Evolutionary conservation across 2,329 filamentous ascomycete genomes (phyloP).

Genomic region (Phaeophleospora eucalypticola): DNA sequence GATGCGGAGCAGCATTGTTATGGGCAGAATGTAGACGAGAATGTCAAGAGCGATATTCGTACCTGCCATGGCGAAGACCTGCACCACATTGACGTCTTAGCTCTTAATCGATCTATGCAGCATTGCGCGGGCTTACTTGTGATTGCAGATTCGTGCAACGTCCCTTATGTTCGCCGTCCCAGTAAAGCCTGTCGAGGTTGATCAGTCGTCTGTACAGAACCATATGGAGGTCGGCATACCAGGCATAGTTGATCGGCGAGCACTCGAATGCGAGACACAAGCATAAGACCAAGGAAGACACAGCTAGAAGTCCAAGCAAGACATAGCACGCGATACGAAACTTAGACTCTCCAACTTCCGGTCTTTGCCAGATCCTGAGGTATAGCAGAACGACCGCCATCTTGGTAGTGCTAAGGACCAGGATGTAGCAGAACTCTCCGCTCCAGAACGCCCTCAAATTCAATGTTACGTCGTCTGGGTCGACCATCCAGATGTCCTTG

Average conservation of each 20-base stretch:
- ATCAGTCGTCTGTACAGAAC: too few relatives aligned
- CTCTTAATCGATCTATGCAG: background rate
- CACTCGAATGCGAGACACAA: slow-evolving; percentile 14
- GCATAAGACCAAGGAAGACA: slow-evolving; percentile 2
- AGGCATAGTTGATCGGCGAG: slow-evolving; percentile 8
- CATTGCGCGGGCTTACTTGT: background rate
- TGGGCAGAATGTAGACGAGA: slow-evolving; percentile 10
- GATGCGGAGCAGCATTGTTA: slow-evolving; percentile 10
- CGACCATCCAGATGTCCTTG: slow-evolving; percentile 18
- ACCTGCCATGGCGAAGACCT: slow-evolving; percentile 7
- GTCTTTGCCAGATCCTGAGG: slow-evolving; percentile 18
- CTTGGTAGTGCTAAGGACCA: slow-evolving; percentile 13
- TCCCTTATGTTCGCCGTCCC: slow-evolving; percentile 1
- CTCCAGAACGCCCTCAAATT: slow-evolving; percentile 16
- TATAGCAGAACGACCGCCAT: slow-evolving; percentile 16
- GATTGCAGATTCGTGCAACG: slow-evolving; percentile 5
- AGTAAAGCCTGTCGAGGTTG: background rate
- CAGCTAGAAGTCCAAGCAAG: slow-evolving; percentile 8
- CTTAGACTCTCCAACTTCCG: slow-evolving; percentile 1
- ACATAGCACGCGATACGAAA: slow-evolving; percentile 13
- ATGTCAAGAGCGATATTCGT: slow-evolving; percentile 13
- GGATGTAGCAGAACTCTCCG: slow-evolving; percentile 15
- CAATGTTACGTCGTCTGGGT: slow-evolving; percentile 7
- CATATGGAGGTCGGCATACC: too few relatives aligned
- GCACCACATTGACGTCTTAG: slow-evolving; percentile 3